A percentile compares a stretch with the other conserved stretches of the same genome.
These are phyloP conservation scores for Vachellia collinsii DNA, from an alignment of 306 rosid species.

Conservation along the genomic window DNA sequence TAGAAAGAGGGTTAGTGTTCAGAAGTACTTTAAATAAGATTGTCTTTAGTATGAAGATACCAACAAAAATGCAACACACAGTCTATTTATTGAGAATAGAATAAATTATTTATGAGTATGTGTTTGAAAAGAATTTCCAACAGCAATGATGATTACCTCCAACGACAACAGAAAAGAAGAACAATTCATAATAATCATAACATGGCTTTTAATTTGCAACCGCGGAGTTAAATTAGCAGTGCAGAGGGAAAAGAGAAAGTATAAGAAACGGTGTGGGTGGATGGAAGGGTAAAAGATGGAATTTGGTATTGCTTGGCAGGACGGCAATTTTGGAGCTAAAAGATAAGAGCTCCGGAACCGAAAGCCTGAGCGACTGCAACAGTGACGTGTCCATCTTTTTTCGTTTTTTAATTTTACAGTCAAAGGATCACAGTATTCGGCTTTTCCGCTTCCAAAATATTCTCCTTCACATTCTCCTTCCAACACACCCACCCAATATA, in stretches of 20 bases:
- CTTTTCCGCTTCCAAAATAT: neutral
- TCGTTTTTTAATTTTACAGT: neutral
- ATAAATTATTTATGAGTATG: neutral
- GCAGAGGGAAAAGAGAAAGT: neutral
- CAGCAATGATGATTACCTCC: neutral
- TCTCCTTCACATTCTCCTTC: neutral
- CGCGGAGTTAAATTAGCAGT: neutral
- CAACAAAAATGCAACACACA: neutral
- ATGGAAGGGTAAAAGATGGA: neutral
- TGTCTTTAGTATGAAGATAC: no score
- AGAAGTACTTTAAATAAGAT: no score
- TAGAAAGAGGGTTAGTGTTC: no score
- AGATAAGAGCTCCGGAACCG: neutral
- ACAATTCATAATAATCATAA: no score
- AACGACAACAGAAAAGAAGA: neutral
- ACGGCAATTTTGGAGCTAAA: slow-evolving; percentile 9
- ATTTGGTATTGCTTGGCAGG: neutral
- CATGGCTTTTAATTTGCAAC: neutral
- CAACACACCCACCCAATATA: neutral
- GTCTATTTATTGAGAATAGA: no score
- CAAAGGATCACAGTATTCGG: neutral
- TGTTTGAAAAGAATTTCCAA: neutral
- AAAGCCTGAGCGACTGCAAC: neutral
- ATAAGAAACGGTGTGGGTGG: neutral
- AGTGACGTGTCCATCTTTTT: neutral